These are phyloP conservation scores for Vigna angularis DNA, from an alignment of 306 rosid genomes.

Conservation along the genomic window DNA sequence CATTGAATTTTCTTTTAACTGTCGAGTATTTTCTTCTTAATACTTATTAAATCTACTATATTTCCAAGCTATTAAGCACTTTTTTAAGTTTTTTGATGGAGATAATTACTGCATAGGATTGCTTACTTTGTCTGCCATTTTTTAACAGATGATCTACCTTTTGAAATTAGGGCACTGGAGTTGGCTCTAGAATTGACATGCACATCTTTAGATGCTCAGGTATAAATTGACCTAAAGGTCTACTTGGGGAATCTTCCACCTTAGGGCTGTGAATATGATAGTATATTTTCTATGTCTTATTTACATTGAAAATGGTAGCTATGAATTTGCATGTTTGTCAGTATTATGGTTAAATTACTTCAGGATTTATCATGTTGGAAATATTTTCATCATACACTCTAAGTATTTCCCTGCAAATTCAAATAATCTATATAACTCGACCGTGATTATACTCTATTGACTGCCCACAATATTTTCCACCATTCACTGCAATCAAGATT, in stretches of 20 bases:
- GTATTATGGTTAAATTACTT: constrained; percentile 12
- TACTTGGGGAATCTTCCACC: neutral
- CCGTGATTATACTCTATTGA: constrained; percentile 6
- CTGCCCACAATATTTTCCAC: constrained; percentile 20
- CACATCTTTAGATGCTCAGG: constrained; percentile 93
- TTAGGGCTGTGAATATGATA: constrained; percentile 14
- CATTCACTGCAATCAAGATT: constrained; percentile 24
- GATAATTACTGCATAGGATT: constrained; percentile 35
- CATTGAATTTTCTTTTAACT: constrained; percentile 12
- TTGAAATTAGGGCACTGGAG: constrained; percentile 92
- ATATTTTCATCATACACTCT: constrained; percentile 22
- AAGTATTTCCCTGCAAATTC: neutral
- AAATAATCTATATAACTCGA: constrained; percentile 19
- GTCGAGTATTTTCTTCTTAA: constrained; percentile 20
- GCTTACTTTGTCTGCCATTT: constrained; percentile 47
- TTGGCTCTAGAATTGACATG: constrained; percentile 92
- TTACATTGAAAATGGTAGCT: constrained; percentile 24
- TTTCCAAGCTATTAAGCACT: constrained; percentile 12
- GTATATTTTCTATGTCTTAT: neutral
- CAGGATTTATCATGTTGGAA: constrained; percentile 24
- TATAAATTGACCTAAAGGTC: constrained; percentile 45
- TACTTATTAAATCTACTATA: neutral
- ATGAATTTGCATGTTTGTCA: neutral
- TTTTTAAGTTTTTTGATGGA: constrained; percentile 1
- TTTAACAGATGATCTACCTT: constrained; percentile 90